A percentile compares a stretch with the other conserved stretches of the same genome.
Evolutionary conservation across 176 grass and related monocot genomes (phyloP).

Genomic region (Thalia dealbata): DNA sequence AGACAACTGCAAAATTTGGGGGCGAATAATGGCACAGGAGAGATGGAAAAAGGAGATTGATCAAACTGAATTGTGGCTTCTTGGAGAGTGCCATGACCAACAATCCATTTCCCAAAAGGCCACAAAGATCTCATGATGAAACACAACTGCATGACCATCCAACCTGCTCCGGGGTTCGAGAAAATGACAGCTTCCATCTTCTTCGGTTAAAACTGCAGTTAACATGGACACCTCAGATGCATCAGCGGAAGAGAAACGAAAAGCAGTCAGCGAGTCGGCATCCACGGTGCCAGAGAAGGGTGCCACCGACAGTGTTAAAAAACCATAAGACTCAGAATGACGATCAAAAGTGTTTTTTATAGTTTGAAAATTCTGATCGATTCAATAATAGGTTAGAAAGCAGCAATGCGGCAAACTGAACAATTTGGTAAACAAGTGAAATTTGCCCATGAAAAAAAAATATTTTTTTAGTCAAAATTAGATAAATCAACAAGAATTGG

Average conservation of each 20-base stretch:
- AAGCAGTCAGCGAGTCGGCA: constrained; percentile 42
- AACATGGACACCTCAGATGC: background rate
- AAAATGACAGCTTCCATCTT: constrained; percentile 22
- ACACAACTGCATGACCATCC: background rate
- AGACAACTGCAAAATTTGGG: too few relatives aligned
- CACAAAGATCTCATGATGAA: constrained; percentile 35
- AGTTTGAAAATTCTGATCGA: too few relatives aligned
- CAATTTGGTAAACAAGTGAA: too few relatives aligned
- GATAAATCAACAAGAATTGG: too few relatives aligned
- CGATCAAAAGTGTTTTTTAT: too few relatives aligned
- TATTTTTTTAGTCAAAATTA: too few relatives aligned
- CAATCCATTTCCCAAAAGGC: constrained; percentile 62
- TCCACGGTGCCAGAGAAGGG: constrained; percentile 51
- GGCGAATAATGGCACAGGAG: constrained; percentile 78
- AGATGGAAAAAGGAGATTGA: constrained; percentile 73
- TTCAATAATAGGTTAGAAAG: too few relatives aligned
- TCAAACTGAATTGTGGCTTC: constrained; percentile 62
- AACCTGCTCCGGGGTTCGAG: constrained; percentile 25
- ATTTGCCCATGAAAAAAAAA: too few relatives aligned
- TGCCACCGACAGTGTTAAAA: constrained; percentile 46
- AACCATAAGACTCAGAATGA: too few relatives aligned
- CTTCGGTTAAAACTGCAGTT: constrained; percentile 19
- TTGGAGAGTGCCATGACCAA: constrained; percentile 61
- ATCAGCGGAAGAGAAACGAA: too few relatives aligned
- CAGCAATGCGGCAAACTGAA: too few relatives aligned